Evolutionary conservation across 2,329 filamentous ascomycete genomes (phyloP), one percentile per base, ranked within the genome.

Genomic region (Clonostachys sp.): DNA sequence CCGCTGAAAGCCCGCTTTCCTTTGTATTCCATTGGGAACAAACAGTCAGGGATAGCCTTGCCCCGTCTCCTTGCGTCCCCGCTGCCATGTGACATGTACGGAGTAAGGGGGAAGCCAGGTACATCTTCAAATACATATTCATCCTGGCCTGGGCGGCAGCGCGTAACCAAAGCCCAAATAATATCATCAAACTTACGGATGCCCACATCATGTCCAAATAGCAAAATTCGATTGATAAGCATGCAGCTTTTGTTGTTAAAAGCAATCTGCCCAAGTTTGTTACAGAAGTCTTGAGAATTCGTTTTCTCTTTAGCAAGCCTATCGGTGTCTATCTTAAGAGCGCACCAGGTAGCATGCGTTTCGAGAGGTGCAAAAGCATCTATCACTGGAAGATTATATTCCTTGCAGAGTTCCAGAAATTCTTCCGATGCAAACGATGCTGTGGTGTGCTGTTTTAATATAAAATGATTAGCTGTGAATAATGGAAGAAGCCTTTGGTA

Each of bases 241-340:
- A 64, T 65, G 7, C 68, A 66, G 12, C 61, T 45, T 57, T 76
- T 78, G 46, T 67, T 52, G 35, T 58, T 55, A 55, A 67, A 73
- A 6, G 75, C 56, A 2, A 74, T 16, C 39, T 75, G 63, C 1
- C 72, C 74, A 12, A 78, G 55, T 18, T 55, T 55, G 41, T 62
- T 59, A 44, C 61, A 61, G 41, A 78, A 67, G 0, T 67, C 64
- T 16, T 59, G 50, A 0, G 67, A 46, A 1, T 58, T 76, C 14
- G 73, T 75, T 41, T 81, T 74, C 71, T 81, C 73, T 9, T 72
- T 68, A 33, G 75, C 74, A 9, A 85, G 69, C 55, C 77, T 77
- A 6, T 70, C 64, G 2, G 73, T 77, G 56, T 86, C 81, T 18
- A 83, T 73, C 49, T 81, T 73, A 55, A 86, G 53, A 0, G 62